A percentile compares a stretch with the other conserved stretches of the same genome.
These are phyloP conservation scores for Cytospora piceae DNA, from an alignment of 2,329 filamentous ascomycete species.

Conservation along the genomic window DNA sequence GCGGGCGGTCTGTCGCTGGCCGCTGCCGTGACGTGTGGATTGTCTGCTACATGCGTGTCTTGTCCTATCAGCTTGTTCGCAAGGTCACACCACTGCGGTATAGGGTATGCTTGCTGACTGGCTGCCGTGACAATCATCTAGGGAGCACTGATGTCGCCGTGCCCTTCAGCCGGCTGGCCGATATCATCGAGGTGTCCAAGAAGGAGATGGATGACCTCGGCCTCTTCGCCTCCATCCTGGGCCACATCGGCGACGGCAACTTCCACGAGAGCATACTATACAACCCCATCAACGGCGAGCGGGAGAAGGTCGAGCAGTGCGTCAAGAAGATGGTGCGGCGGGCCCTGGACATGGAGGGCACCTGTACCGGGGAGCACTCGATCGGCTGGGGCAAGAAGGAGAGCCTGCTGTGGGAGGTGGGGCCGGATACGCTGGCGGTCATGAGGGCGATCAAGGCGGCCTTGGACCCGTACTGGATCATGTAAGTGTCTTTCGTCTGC, in stretches of 20 bases:
- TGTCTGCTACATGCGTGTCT: not conserved
- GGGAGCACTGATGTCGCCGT: slow-evolving; percentile 86
- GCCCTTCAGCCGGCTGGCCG: slow-evolving; percentile 73
- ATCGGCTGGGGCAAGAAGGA: slow-evolving; percentile 87
- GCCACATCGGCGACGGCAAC: slow-evolving; percentile 92
- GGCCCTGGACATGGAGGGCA: slow-evolving; percentile 93
- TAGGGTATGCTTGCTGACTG: not conserved
- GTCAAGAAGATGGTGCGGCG: slow-evolving; percentile 89
- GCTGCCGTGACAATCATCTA: slow-evolving; percentile 33
- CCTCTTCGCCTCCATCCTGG: slow-evolving; percentile 83
- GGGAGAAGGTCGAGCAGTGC: slow-evolving; percentile 75
- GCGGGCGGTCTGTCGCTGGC: no score
- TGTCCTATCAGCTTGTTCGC: not conserved
- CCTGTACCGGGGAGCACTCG: slow-evolving; percentile 87
- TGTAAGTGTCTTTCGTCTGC: slow-evolving; percentile 46
- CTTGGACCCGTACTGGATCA: slow-evolving; percentile 82
- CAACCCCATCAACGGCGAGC: slow-evolving; percentile 67
- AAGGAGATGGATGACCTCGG: slow-evolving; percentile 86
- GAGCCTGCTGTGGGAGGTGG: slow-evolving; percentile 77
- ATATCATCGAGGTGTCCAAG: slow-evolving; percentile 82
- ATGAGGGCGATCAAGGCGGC: slow-evolving; percentile 86
- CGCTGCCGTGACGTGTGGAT: not conserved
- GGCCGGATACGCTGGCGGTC: slow-evolving; percentile 76
- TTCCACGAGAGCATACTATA: slow-evolving; percentile 95
- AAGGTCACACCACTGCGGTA: not conserved